A percentile compares a stretch with the other conserved stretches of the same genome.
Evolutionary conservation across 192 early-diverging fungal species (phyloP).

Genomic region (Chytriomyces hyalinus): DNA sequence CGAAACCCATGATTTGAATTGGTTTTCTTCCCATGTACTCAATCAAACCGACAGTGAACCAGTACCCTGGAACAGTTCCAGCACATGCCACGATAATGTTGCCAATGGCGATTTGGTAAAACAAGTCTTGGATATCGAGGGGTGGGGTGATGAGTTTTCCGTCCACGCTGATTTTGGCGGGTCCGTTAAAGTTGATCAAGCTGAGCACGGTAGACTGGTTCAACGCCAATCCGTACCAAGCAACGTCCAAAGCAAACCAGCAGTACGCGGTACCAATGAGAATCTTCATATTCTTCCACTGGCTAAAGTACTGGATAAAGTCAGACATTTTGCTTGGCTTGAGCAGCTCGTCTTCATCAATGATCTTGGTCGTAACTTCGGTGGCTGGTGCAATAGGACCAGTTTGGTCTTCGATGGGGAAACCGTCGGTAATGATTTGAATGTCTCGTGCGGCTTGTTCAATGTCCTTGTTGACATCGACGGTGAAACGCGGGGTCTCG

Average conservation of each 20-base stretch:
- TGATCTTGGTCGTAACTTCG: too few relatives aligned
- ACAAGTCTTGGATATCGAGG: slow-evolving; percentile 55
- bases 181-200: slow-evolving; percentile 44
- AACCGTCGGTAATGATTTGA: slow-evolving; percentile 19
- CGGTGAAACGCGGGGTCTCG: slow-evolving; percentile 88
- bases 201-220: slow-evolving; percentile 30
- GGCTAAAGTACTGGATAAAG: slow-evolving; percentile 66
- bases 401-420: too few relatives aligned
- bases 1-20: slow-evolving; percentile 93
- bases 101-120: slow-evolving; percentile 68
- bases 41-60: slow-evolving; percentile 88
- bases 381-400: too few relatives aligned
- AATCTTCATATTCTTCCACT: slow-evolving; percentile 81
- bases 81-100: slow-evolving; percentile 83
- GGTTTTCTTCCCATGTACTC: slow-evolving; percentile 86
- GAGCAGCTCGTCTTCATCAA: not conserved
- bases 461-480: slow-evolving; percentile 71
- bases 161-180: slow-evolving; percentile 15
- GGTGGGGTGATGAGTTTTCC: slow-evolving; percentile 36
- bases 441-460: slow-evolving; percentile 53
- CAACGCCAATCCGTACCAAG: slow-evolving; percentile 54
- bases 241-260: slow-evolving; percentile 60
- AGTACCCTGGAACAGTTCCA: slow-evolving; percentile 88
- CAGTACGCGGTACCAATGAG: slow-evolving; percentile 58
- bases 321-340: slow-evolving; percentile 17